Conservation (phyloP, 1,284 basidiomycete genomes). For the Puccinia novopanici region DNA sequence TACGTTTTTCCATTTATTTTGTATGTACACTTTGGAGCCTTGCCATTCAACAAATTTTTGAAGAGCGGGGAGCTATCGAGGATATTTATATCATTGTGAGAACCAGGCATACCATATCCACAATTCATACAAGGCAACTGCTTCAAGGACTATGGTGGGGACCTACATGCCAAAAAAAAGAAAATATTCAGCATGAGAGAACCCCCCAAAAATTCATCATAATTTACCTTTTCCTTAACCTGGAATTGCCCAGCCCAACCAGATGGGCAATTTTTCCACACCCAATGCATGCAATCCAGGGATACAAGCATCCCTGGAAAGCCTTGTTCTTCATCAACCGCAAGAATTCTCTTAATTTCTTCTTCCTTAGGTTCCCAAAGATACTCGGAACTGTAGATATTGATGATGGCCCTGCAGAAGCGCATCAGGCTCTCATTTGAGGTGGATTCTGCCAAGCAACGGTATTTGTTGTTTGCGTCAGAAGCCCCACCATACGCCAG, state of each 20-base stretch:
- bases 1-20: constrained; percentile 7
- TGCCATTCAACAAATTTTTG: neutral
- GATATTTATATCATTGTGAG: constrained; percentile 2
- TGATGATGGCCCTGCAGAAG: neutral
- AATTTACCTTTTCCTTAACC: neutral
- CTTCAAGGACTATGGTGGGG: neutral
- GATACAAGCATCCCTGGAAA: neutral
- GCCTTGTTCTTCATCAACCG: neutral
- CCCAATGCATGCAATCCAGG: constrained; percentile 7
- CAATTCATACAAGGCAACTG: constrained; percentile 2
- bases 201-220: neutral
- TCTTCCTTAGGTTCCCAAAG: neutral
- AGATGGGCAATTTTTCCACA: neutral
- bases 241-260: constrained; percentile 8
- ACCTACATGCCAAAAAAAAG: neutral
- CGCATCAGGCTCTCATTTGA: neutral
- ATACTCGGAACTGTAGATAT: neutral
- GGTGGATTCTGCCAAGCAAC: neutral
- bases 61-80: no score
- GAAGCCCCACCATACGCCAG: neutral
- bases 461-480: neutral
- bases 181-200: neutral
- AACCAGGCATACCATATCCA: constrained; percentile 4
- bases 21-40: neutral
- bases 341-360: neutral